Evolutionary conservation across 805 yeast species (phyloP).

Genomic region (Blastobotrys mokoenaii): DNA sequence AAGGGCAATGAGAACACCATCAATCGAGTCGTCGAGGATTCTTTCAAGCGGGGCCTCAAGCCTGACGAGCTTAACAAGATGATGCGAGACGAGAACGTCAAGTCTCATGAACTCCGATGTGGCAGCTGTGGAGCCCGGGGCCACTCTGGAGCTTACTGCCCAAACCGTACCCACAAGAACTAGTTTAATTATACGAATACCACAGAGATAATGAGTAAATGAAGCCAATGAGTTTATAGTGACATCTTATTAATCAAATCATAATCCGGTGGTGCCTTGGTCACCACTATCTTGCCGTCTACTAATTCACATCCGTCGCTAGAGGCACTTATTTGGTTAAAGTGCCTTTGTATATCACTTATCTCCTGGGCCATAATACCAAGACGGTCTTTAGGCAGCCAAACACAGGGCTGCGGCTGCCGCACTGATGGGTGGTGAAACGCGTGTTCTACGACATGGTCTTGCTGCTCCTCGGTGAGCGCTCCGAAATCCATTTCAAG

Average conservation of each 20-base stretch:
- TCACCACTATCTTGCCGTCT: constrained; percentile 20
- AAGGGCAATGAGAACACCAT: too few relatives aligned
- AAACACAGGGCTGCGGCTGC: constrained; percentile 28
- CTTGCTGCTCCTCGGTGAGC: constrained; percentile 20
- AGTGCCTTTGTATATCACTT: constrained; percentile 19
- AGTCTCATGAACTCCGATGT: too few relatives aligned
- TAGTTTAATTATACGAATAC: too few relatives aligned
- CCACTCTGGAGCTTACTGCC: too few relatives aligned
- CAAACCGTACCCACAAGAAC: too few relatives aligned
- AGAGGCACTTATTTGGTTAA: constrained; percentile 22
- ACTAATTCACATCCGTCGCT: constrained; percentile 22
- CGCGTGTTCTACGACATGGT: constrained; percentile 19
- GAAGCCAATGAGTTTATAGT: constrained; percentile 6
- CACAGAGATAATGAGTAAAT: too few relatives aligned
- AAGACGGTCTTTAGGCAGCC: constrained; percentile 37
- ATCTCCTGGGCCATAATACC: constrained; percentile 32
- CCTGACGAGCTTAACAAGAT: too few relatives aligned
- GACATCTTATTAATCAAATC: constrained; percentile 18
- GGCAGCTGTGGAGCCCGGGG: too few relatives aligned
- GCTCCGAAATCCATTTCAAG: constrained; percentile 21
- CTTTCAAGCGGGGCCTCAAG: too few relatives aligned
- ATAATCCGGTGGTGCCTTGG: constrained; percentile 22
- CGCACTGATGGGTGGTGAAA: constrained; percentile 28
- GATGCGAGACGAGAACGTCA: too few relatives aligned
- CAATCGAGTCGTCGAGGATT: too few relatives aligned